Evolutionary conservation across 2,329 filamentous ascomycete species (phyloP), one percentile per base, ranked within the genome.

Genomic region (Scytalidium sp.): DNA sequence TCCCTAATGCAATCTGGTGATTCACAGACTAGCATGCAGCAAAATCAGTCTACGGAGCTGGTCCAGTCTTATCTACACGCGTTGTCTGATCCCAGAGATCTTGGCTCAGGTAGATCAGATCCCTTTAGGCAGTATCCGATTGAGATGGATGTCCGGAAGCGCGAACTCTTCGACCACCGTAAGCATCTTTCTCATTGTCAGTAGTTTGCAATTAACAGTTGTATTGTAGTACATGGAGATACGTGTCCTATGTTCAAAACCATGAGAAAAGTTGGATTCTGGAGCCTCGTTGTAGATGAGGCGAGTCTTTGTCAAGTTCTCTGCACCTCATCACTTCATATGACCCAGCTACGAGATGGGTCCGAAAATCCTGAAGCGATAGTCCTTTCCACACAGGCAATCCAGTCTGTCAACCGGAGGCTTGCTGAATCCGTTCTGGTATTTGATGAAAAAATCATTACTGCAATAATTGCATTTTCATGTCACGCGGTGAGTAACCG

Each of bases 241-340:
- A 45, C 39, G 11, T 54, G 52, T 40, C 49, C 52, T 10, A 52
- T 54, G 49, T 54, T 54, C 39, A 41, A 47, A 19, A 51, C 52
- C 2, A 21, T 54, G 40, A 47, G 29, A 29, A 49, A 32, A 23
- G 49, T 52, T 43, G 52, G 52, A 22, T 54, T 54, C 43, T 54
- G 49, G 25, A 27, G 32, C 27, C 49, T 39, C 10, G 36, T 51
- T 13, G 41, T 21, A 4, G 52, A 54, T 42, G 42, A 32, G 23
- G 52, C 52, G 13, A 49, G 32, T 3, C 50, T 54, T 43, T 43
- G 43, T 27, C 52, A 54, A 21, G 40, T 54, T 27, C 45, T 54
- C n/a, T 52, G 46, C 20, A 54, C 49, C 8, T 51, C 52, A 29
- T 41, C 46, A 9, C 45, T 46, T 1, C 52, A 54, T 22, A 51